Evolutionary conservation across 352 stramenopile species (phyloP).

Genomic region (Phytophthora uliginosa): DNA sequence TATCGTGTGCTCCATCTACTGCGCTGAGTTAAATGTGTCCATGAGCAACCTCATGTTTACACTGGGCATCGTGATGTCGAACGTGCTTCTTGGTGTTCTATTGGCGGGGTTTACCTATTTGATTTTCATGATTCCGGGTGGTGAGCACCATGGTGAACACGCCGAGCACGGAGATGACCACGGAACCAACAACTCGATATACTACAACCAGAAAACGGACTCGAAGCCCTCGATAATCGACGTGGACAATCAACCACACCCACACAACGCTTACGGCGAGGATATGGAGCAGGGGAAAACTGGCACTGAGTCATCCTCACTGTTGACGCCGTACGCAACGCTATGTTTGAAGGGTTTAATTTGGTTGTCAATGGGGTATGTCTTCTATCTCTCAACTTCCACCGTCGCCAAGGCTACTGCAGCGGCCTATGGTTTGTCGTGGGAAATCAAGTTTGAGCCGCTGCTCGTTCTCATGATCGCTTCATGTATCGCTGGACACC

Average conservation of each 20-base stretch:
- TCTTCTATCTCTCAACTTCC: constrained; percentile 72
- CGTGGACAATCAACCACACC: constrained; percentile 9
- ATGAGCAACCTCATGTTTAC: constrained; percentile 67
- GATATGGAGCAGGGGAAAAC: constrained; percentile 4
- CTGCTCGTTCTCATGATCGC: constrained; percentile 75
- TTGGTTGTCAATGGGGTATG: constrained; percentile 70
- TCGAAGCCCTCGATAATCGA: constrained; percentile 11
- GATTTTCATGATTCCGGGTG: constrained; percentile 70
- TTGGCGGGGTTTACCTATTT: constrained; percentile 53
- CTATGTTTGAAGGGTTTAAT: constrained; percentile 61
- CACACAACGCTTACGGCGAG: constrained; percentile 4
- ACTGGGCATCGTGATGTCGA: constrained; percentile 58
- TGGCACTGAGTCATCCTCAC: background rate
- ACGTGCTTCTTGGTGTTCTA: constrained; percentile 56
- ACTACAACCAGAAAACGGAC: constrained; percentile 29
- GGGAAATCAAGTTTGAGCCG: constrained; percentile 77
- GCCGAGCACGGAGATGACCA: background rate
- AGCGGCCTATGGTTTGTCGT: constrained; percentile 55
- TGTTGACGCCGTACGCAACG: constrained; percentile 10
- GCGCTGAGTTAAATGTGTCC: constrained; percentile 61
- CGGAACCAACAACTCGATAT: background rate
- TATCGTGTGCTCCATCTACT: constrained; percentile 74
- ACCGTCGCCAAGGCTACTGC: constrained; percentile 54
- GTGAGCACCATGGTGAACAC: constrained; percentile 24
- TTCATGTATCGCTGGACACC: constrained; percentile 71